A percentile compares a stretch with the other conserved stretches of the same genome.
Evolutionary conservation across 2,329 filamentous ascomycete species (phyloP).

Genomic region (Coniosporium tulheliwenetii): DNA sequence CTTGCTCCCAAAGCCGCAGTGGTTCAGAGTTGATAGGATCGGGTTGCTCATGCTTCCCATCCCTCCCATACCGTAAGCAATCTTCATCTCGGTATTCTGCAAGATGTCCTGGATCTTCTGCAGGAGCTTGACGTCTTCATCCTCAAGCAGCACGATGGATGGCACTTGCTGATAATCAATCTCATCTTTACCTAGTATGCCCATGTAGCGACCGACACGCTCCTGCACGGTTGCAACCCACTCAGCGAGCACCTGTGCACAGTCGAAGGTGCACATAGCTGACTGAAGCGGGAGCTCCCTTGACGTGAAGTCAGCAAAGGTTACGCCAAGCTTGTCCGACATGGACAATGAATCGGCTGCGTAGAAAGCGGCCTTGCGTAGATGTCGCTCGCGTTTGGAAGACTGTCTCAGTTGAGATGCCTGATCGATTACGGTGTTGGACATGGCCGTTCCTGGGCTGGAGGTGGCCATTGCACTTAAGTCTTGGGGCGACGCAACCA

Average conservation of each 20-base stretch:
- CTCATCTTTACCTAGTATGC: conserved; percentile 69
- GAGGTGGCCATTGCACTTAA: conserved; percentile 1
- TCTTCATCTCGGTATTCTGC: conserved; percentile 61
- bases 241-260: conserved; percentile 82
- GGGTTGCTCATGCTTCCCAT: conserved; percentile 24
- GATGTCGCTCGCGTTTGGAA: conserved; percentile 67
- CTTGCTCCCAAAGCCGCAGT: conserved; percentile 66
- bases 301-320: conserved; percentile 69
- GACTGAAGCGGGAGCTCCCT: conserved; percentile 80
- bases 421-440: conserved; percentile 12
- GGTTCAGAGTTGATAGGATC: conserved; percentile 40
- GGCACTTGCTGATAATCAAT: conserved; percentile 69
- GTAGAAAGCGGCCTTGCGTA: conserved; percentile 90
- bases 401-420: conserved; percentile 14
- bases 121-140: conserved; percentile 77
- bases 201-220: conserved; percentile 77
- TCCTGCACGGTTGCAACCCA: conserved; percentile 92
- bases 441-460: not conserved
- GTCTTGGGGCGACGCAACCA: not conserved
- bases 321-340: conserved; percentile 72
- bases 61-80: conserved; percentile 43
- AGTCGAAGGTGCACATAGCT: conserved; percentile 86
- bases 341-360: conserved; percentile 83
- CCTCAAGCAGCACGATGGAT: conserved; percentile 77
- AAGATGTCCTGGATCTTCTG: conserved; percentile 71